Evolutionary conservation across 495 filamentous ascomycete species (phyloP).

Genomic region (Neurospora discreta): DNA sequence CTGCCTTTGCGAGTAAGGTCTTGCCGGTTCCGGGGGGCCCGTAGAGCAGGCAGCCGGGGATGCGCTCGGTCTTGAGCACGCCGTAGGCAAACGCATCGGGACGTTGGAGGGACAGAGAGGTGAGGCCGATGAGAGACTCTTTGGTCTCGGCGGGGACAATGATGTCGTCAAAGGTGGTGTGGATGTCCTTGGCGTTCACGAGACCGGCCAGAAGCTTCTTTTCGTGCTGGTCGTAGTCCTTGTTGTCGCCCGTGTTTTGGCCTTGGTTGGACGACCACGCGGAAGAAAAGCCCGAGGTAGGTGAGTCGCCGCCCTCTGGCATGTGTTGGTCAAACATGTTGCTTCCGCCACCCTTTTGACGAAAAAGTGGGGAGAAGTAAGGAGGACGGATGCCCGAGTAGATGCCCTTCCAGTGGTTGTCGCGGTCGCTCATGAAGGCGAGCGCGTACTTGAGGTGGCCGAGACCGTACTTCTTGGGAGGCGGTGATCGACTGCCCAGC

Average conservation of each 20-base stretch:
- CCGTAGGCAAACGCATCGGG: constrained; percentile 95
- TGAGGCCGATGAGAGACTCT: constrained; percentile 80
- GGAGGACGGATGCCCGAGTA: constrained; percentile 11
- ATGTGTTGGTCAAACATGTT: background rate
- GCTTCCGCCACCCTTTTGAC: background rate
- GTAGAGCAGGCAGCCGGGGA: constrained; percentile 82
- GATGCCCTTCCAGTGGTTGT: constrained; percentile 15
- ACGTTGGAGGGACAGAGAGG: constrained; percentile 73
- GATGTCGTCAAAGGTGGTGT: constrained; percentile 76
- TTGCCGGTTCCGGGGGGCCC: constrained; percentile 95
- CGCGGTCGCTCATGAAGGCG: constrained; percentile 11
- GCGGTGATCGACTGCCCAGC: constrained; percentile 11
- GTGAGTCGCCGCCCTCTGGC: background rate
- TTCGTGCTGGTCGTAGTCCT: constrained; percentile 49
- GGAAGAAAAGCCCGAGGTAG: background rate
- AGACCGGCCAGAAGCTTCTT: constrained; percentile 74
- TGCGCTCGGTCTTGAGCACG: constrained; percentile 81
- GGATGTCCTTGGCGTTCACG: constrained; percentile 67
- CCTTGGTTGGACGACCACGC: background rate
- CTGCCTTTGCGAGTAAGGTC: constrained; percentile 87
- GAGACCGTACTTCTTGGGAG: constrained; percentile 4
- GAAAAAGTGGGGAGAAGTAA: constrained; percentile 21
- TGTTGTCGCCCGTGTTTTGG: background rate
- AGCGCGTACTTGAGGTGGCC: constrained; percentile 9
- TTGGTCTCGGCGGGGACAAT: constrained; percentile 73